phyloP scores from a whole-genome alignment of 1,139 yeast species.

The Hansenula lynferdii region DNA sequence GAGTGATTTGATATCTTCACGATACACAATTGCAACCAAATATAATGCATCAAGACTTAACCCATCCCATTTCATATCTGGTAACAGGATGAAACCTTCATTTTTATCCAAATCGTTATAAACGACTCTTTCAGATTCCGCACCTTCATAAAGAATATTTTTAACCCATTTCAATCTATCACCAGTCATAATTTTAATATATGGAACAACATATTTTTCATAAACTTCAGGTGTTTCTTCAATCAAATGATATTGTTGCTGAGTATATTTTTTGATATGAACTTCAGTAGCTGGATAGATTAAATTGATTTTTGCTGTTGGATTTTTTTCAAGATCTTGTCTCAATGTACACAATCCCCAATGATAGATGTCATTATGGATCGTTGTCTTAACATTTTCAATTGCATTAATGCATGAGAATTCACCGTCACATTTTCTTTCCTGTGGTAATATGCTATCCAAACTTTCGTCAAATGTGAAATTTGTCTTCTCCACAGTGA shows the following conservation, averaged over 20 bases:
- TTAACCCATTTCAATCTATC: slow-evolving; percentile 85
- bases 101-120: slow-evolving; percentile 52
- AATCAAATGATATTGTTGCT: slow-evolving; percentile 54
- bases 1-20: slow-evolving; percentile 66
- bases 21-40: slow-evolving; percentile 69
- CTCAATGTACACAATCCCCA: slow-evolving; percentile 64
- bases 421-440: slow-evolving; percentile 24
- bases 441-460: slow-evolving; percentile 14
- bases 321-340: slow-evolving; percentile 42
- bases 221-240: slow-evolving; percentile 82
- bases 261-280: slow-evolving; percentile 71
- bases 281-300: slow-evolving; percentile 88
- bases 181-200: slow-evolving; percentile 72
- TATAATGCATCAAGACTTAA: slow-evolving; percentile 64
- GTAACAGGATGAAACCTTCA: slow-evolving; percentile 57
- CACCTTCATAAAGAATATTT: slow-evolving; percentile 76
- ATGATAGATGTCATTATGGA: slow-evolving; percentile 74
- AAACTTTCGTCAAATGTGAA: slow-evolving; percentile 33
- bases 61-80: slow-evolving; percentile 95
- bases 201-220: slow-evolving; percentile 58
- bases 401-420: slow-evolving; percentile 29
- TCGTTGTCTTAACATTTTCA: slow-evolving; percentile 39
- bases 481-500: slow-evolving; percentile 68
- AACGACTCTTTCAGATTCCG: slow-evolving; percentile 77
- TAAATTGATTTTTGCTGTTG: slow-evolving; percentile 69